Conservation (phyloP, 2,329 filamentous ascomycete genomes). For the Raffaelea arxii region DNA sequence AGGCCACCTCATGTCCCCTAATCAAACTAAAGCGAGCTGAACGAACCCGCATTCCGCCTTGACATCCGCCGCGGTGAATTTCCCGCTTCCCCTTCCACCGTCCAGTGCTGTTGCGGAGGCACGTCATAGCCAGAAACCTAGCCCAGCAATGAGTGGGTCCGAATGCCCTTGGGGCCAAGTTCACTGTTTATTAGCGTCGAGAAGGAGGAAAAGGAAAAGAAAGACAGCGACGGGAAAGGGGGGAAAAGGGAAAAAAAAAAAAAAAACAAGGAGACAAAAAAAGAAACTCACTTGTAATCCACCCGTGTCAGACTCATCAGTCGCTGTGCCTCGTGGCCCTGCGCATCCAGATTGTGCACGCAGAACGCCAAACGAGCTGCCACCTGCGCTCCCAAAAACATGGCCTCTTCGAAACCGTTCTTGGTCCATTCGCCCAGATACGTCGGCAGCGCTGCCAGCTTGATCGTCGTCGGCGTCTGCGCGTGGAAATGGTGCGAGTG, state of each 20-base stretch:
- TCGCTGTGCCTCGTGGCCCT: constrained; percentile 41
- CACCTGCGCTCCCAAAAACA: constrained; percentile 81
- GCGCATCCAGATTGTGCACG: constrained; percentile 46
- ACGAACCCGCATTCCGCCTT: no score
- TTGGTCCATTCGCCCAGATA: constrained; percentile 91
- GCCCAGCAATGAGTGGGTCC: constrained; percentile 43
- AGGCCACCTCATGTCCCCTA: no score
- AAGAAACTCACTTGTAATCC: constrained; percentile 50
- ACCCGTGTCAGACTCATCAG: constrained; percentile 47
- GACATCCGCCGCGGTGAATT: no score
- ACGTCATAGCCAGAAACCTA: constrained; percentile 16
- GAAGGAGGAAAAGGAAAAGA: background rate
- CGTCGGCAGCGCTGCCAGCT: constrained; percentile 64
- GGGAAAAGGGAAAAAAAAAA: background rate
- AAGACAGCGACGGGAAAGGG: background rate
- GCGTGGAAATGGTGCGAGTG: constrained; percentile 45
- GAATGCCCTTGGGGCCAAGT: constrained; percentile 43
- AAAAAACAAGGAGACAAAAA: background rate
- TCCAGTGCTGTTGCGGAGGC: no score
- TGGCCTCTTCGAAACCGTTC: constrained; percentile 66
- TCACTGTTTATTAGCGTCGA: constrained; percentile 27
- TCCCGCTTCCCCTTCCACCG: background rate
- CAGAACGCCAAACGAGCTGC: constrained; percentile 57
- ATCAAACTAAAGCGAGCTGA: no score
- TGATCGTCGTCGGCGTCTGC: constrained; percentile 76